Conservation (phyloP, 2,329 filamentous ascomycete genomes). For the Lachnellula subtilissima region DNA sequence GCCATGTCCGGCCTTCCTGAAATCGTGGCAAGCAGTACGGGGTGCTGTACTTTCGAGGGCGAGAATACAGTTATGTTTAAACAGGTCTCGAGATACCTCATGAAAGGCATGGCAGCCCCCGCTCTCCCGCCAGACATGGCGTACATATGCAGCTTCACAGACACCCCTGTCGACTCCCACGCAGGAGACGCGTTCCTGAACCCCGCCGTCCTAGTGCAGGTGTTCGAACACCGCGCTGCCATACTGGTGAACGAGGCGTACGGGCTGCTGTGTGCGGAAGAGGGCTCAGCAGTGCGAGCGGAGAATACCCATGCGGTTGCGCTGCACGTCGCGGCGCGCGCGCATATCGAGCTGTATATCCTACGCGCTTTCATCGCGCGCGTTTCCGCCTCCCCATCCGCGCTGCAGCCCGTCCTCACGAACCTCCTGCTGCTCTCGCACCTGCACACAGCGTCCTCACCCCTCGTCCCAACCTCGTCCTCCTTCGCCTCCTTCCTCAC, state of each 20-base stretch:
- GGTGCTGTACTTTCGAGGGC: slow-evolving; percentile 34
- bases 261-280: not conserved
- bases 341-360: slow-evolving; percentile 28
- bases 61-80: slow-evolving; percentile 40
- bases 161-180: not conserved
- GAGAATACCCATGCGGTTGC: slow-evolving; percentile 3
- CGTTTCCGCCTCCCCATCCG: not conserved
- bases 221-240: slow-evolving; percentile 10
- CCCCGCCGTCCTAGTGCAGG: not conserved
- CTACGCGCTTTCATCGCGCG: slow-evolving; percentile 19
- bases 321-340: slow-evolving; percentile 2
- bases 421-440: slow-evolving; percentile 17
- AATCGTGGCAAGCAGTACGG: slow-evolving; percentile 28
- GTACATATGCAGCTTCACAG: not conserved
- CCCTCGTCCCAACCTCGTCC: slow-evolving; percentile 15
- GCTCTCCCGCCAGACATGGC: slow-evolving; percentile 7
- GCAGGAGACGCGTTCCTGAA: slow-evolving; percentile 1
- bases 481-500: slow-evolving; percentile 24
- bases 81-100: slow-evolving; percentile 31
- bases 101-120: slow-evolving; percentile 11
- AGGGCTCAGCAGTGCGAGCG: not conserved
- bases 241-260: not conserved
- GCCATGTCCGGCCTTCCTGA: slow-evolving; percentile 31
- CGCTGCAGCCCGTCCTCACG: slow-evolving; percentile 9
- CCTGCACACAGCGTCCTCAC: slow-evolving; percentile 22